Conservation (phyloP, 441 rosid genomes). For the Theobroma grandiflorum region DNA sequence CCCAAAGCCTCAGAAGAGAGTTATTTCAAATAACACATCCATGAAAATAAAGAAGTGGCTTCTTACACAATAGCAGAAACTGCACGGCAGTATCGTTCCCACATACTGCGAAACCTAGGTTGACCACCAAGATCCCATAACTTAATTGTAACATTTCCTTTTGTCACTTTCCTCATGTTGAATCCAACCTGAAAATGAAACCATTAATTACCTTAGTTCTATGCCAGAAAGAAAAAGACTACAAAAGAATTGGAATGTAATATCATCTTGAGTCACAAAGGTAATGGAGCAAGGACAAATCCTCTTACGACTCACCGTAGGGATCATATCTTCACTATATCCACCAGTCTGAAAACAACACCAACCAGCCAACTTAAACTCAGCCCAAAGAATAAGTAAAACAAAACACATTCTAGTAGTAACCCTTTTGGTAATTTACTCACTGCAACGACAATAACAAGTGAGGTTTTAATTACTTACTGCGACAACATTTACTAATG, state of each 20-base stretch:
- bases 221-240: neutral
- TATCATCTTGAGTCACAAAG: neutral
- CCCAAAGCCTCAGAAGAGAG: neutral
- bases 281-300: neutral
- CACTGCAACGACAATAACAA: conserved; percentile 67
- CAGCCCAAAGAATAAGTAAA: conserved; percentile 5
- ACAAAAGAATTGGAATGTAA: neutral
- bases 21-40: neutral
- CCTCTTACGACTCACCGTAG: conserved; percentile 54
- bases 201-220: neutral
- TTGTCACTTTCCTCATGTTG: conserved; percentile 81
- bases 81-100: conserved; percentile 95
- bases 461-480: conserved; percentile 68
- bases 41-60: conserved; percentile 15
- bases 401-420: neutral
- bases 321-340: conserved; percentile 85
- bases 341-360: conserved; percentile 69
- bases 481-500: conserved; percentile 76
- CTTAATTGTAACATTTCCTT: conserved; percentile 79
- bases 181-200: conserved; percentile 63
- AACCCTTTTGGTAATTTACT: conserved; percentile 31
- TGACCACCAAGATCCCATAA: conserved; percentile 89
- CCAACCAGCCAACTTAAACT: conserved; percentile 34
- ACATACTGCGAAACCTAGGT: conserved; percentile 98
- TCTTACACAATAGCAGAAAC: conserved; percentile 87